Percentiles rank a stretch among this genome's conserved stretches.
Conservation (phyloP, 2,329 filamentous ascomycete genomes). For the Neonectria magnoliae region DNA sequence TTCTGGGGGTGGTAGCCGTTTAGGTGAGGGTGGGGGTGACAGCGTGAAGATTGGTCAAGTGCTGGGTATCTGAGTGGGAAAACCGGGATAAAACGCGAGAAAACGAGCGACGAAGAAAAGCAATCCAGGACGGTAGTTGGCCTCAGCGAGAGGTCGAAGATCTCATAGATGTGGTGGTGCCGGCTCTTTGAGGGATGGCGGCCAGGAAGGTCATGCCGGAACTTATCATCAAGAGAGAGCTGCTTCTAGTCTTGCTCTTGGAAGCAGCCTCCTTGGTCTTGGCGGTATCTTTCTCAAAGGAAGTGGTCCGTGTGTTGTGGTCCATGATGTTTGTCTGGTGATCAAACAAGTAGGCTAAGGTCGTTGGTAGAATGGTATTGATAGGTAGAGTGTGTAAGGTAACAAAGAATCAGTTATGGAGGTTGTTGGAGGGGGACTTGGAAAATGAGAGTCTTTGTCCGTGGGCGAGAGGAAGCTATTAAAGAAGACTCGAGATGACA, state of each 20-base stretch:
- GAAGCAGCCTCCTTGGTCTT: slow-evolving; percentile 39
- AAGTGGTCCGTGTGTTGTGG: slow-evolving; percentile 34
- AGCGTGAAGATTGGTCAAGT: slow-evolving; percentile 2
- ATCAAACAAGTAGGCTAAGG: not conserved
- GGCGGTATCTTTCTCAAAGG: slow-evolving; percentile 40
- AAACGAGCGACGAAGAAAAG: slow-evolving; percentile 34
- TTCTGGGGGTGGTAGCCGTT: not conserved
- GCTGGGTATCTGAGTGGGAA: slow-evolving; percentile 9
- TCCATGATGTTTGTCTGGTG: slow-evolving; percentile 32
- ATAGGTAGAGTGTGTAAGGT: slow-evolving; percentile 3
- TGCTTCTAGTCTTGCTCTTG: slow-evolving; percentile 39
- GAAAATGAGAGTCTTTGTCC: slow-evolving; percentile 29
- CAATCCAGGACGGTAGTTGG: slow-evolving; percentile 4
- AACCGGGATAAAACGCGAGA: slow-evolving; percentile 11
- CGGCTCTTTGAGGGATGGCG: slow-evolving; percentile 38
- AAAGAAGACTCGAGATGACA: slow-evolving; percentile 28
- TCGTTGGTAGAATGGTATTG: slow-evolving; percentile 9
- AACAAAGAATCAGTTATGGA: slow-evolving; percentile 11
- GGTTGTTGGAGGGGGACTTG: slow-evolving; percentile 1
- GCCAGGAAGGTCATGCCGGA: slow-evolving; percentile 44
- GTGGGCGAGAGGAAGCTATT: slow-evolving; percentile 34
- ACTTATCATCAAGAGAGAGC: slow-evolving; percentile 41
- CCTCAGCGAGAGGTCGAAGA: slow-evolving; percentile 42
- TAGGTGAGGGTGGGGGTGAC: not conserved
- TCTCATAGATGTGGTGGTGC: slow-evolving; percentile 34